Evolutionary conservation across 2,329 filamentous ascomycete species (phyloP).

Genomic region (Rugonectria rugulosa): DNA sequence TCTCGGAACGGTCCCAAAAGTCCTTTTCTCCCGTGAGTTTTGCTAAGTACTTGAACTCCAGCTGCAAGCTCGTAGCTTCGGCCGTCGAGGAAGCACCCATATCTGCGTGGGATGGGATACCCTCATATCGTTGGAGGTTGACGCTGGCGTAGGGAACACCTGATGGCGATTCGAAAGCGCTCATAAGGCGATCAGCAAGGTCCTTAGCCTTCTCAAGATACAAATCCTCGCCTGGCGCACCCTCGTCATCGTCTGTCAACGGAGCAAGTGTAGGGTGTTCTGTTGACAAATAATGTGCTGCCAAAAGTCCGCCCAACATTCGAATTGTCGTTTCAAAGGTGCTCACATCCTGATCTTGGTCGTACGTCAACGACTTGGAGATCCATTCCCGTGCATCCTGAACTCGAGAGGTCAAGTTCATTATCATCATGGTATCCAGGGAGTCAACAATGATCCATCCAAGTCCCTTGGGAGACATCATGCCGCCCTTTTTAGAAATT

Average conservation of each 20-base stretch:
- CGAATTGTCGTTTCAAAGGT: constrained; percentile 98
- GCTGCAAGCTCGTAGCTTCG: constrained; percentile 88
- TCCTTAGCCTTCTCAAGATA: constrained; percentile 97
- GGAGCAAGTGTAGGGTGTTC: constrained; percentile 82
- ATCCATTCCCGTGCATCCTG: constrained; percentile 91
- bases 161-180: constrained; percentile 86
- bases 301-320: constrained; percentile 92
- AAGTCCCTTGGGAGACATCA: constrained; percentile 89
- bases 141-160: constrained; percentile 92
- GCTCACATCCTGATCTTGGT: constrained; percentile 94
- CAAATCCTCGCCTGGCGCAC: constrained; percentile 81
- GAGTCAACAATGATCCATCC: constrained; percentile 99
- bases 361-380: constrained; percentile 78
- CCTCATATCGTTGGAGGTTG: constrained; percentile 79
- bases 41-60: constrained; percentile 96
- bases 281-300: constrained; percentile 93
- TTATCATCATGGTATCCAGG: constrained; percentile 95
- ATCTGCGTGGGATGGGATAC: constrained; percentile 83
- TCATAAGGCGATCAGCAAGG: constrained; percentile 83
- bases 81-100: constrained; percentile 91
- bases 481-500: constrained; percentile 75
- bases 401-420: constrained; percentile 92
- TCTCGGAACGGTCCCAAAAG: constrained; percentile 93
- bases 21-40: constrained; percentile 91
- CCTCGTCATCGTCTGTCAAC: constrained; percentile 73